phyloP scores from a whole-genome alignment of 2,329 filamentous ascomycete species.

The Trichocomaceae sp. region DNA sequence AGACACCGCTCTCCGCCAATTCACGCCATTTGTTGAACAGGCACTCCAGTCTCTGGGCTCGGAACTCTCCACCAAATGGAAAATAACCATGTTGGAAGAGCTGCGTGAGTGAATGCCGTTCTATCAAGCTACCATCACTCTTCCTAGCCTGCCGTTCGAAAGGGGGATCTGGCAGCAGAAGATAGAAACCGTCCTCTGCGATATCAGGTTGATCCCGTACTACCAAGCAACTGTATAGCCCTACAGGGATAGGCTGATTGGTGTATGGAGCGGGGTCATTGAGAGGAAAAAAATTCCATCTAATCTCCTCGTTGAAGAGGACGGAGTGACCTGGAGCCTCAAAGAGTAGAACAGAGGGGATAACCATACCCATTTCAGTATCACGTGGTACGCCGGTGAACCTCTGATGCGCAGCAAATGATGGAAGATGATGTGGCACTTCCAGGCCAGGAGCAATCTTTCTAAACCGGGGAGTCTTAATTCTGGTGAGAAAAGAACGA shows the following conservation, averaged over 20 bases:
- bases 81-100: slow-evolving; percentile 9
- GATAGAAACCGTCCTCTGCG: slow-evolving; percentile 8
- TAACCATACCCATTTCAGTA: neutral
- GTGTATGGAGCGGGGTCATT: neutral
- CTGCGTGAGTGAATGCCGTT: slow-evolving; percentile 5
- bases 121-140: slow-evolving; percentile 6
- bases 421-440: slow-evolving; percentile 1
- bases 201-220: neutral
- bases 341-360: slow-evolving; percentile 2
- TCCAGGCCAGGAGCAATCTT: slow-evolving; percentile 6
- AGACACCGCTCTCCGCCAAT: slow-evolving; percentile 16
- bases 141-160: neutral
- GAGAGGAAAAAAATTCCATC: neutral
- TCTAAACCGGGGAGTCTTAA: slow-evolving; percentile 8
- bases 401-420: neutral
- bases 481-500: slow-evolving; percentile 4
- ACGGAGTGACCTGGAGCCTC: neutral
- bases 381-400: neutral
- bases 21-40: slow-evolving; percentile 16
- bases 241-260: neutral
- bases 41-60: slow-evolving; percentile 16
- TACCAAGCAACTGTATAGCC: slow-evolving; percentile 5
- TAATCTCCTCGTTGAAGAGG: neutral
- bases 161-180: neutral
- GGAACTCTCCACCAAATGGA: slow-evolving; percentile 13